These are phyloP conservation scores for Falciphora oryzae DNA, from an alignment of 2,329 filamentous ascomycete species.

Conservation along the genomic window DNA sequence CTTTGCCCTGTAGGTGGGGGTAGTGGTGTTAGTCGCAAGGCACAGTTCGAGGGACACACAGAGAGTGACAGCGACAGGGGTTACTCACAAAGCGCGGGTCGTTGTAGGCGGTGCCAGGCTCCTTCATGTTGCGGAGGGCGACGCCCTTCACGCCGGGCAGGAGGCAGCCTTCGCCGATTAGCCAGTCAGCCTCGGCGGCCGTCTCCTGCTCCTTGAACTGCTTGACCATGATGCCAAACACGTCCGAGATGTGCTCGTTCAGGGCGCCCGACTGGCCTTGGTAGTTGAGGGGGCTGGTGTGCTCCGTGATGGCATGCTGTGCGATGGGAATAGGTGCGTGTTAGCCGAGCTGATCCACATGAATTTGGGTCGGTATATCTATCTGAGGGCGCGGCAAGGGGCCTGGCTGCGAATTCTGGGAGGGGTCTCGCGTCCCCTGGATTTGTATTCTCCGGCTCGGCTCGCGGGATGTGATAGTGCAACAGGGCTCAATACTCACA, in stretches of 20 bases:
- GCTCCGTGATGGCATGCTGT: constrained; percentile 46
- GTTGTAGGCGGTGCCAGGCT: constrained; percentile 45
- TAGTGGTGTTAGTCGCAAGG: not conserved
- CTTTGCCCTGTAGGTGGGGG: constrained; percentile 35
- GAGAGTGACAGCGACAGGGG: too few relatives aligned
- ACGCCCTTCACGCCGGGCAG: constrained; percentile 44
- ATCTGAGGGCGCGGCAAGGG: too few relatives aligned
- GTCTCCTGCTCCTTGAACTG: constrained; percentile 42
- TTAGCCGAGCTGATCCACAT: not conserved
- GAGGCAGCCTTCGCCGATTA: constrained; percentile 48
- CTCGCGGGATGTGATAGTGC: not conserved
- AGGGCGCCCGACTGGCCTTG: constrained; percentile 46
- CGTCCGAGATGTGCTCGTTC: constrained; percentile 52
- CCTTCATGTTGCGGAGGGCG: constrained; percentile 49
- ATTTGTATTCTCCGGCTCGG: not conserved
- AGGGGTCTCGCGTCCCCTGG: not conserved
- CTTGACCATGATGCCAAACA: constrained; percentile 53
- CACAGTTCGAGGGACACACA: not conserved
- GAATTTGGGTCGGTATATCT: too few relatives aligned
- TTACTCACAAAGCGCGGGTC: constrained; percentile 41
- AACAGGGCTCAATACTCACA: constrained; percentile 13
- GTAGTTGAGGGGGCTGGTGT: constrained; percentile 45
- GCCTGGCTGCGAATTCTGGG: not conserved
- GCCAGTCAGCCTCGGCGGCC: constrained; percentile 44
- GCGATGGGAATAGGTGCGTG: not conserved